Percentiles rank a stretch among this genome's conserved stretches.
These are phyloP conservation scores for Zygosaccharomyces bailii DNA, from an alignment of 805 yeast genomes.

Conservation along the genomic window DNA sequence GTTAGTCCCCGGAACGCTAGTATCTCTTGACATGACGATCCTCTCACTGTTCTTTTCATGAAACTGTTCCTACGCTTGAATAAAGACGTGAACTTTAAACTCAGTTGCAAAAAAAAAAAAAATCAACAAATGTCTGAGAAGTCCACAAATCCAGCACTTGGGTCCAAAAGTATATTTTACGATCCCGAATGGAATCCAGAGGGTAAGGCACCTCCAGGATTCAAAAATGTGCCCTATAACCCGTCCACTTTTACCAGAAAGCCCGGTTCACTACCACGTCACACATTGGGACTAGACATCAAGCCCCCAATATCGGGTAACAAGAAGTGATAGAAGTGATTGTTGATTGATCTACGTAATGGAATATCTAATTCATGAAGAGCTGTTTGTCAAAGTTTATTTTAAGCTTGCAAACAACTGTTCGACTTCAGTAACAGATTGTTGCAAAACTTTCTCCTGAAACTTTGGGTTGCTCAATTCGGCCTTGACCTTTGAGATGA, in stretches of 20 bases:
- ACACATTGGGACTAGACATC: slow-evolving; percentile 26
- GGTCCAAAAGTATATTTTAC: slow-evolving; percentile 51
- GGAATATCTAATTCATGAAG: slow-evolving; percentile 28
- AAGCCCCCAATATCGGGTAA: slow-evolving; percentile 29
- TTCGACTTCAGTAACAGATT: slow-evolving; percentile 91
- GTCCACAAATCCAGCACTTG: slow-evolving; percentile 35
- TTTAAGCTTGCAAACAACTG: slow-evolving; percentile 56
- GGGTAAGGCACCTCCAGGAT: slow-evolving; percentile 49
- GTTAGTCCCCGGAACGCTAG: slow-evolving; percentile 9
- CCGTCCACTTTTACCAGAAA: slow-evolving; percentile 33
- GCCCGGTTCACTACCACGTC: slow-evolving; percentile 5
- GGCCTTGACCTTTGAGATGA: slow-evolving; percentile 82
- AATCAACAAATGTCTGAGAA: slow-evolving; percentile 1
- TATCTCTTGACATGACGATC: slow-evolving; percentile 9
- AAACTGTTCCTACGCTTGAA: too few species aligned
- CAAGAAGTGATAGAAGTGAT: background rate
- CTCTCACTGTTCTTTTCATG: slow-evolving; percentile 1
- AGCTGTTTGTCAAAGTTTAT: slow-evolving; percentile 14
- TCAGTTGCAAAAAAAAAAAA: too few species aligned
- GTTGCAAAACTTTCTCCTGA: slow-evolving; percentile 88
- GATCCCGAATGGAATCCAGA: slow-evolving; percentile 65
- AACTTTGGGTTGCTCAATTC: slow-evolving; percentile 83
- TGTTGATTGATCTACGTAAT: slow-evolving; percentile 6
- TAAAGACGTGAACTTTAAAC: too few species aligned
- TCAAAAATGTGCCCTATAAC: slow-evolving; percentile 31